phyloP scores from a whole-genome alignment of 2,329 filamentous ascomycete genomes.

The Calonectria leucothoes region DNA sequence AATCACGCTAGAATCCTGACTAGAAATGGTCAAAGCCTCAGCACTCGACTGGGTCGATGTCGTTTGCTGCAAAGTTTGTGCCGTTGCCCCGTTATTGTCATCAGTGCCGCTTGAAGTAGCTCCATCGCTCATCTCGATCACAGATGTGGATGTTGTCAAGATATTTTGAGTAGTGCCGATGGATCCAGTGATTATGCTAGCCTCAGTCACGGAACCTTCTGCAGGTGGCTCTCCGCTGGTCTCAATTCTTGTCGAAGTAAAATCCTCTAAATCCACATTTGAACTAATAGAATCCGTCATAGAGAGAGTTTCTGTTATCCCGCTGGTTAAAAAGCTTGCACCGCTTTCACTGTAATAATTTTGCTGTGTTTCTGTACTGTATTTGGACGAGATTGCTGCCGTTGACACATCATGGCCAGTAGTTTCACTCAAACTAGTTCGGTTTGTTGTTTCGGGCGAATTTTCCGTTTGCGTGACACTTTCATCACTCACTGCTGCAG shows the following conservation, averaged over 20 bases:
- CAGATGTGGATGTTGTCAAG: background rate
- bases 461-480: too few relatives aligned
- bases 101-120: too few relatives aligned
- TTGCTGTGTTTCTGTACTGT: background rate
- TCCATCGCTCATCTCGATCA: background rate
- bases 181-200: background rate
- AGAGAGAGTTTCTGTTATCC: background rate
- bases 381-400: background rate
- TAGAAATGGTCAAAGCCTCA: background rate
- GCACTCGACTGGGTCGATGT: background rate
- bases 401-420: too few relatives aligned
- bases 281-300: background rate
- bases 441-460: too few relatives aligned
- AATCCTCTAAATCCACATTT: background rate
- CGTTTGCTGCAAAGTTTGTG: background rate
- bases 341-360: background rate
- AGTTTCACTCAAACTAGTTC: background rate
- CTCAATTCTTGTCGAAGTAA: background rate
- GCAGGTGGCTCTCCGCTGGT: background rate
- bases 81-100: background rate
- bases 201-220: background rate
- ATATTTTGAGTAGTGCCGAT: background rate
- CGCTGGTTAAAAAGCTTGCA: background rate
- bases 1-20: background rate
- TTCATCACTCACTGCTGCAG: too few relatives aligned